These are phyloP conservation scores for Eimeria necatrix DNA, from an alignment of 169 alveolate species.

Conservation along the genomic window DNA sequence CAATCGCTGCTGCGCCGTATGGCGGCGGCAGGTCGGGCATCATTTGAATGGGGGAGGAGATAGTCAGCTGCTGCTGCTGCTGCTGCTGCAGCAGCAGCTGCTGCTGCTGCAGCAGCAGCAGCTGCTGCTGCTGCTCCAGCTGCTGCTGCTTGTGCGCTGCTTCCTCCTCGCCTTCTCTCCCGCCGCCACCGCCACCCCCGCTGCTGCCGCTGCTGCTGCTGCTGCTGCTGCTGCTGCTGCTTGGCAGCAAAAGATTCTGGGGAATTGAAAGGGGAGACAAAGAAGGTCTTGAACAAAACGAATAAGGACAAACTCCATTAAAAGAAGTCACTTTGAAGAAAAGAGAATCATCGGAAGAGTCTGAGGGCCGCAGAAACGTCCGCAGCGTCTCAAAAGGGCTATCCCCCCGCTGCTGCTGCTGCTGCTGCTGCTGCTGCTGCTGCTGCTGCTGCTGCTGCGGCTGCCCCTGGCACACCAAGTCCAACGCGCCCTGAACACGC, in stretches of 20 bases:
- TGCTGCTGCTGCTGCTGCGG: conserved; percentile 27
- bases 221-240: not conserved
- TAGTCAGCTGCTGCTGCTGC: not conserved
- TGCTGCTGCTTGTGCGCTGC: not conserved
- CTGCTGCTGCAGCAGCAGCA: not conserved
- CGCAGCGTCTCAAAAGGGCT: conserved; percentile 55
- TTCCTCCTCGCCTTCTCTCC: not conserved
- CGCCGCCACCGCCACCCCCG: not conserved
- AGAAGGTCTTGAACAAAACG: not conserved
- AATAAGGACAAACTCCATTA: conserved; percentile 21
- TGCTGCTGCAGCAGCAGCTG: not conserved
- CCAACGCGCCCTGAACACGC: conserved; percentile 54
- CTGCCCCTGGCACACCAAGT: conserved; percentile 52
- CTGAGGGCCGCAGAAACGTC: conserved; percentile 25
- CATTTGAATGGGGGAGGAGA: conserved; percentile 4
- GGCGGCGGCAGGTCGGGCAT: conserved; percentile 53
- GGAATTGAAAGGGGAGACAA: not conserved
- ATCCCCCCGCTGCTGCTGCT: not conserved
- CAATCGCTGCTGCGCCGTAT: conserved; percentile 53
- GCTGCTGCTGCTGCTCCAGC: not conserved
- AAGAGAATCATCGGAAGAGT: not conserved
- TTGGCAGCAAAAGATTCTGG: not conserved
- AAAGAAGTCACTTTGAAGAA: conserved; percentile 64
- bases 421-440: conserved; percentile 68
- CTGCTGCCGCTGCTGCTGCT: not conserved